Percentiles rank a stretch among this genome's conserved stretches.
Evolutionary conservation across 345 rosid species (phyloP).

Genomic region (Ceriops zippeliana): DNA sequence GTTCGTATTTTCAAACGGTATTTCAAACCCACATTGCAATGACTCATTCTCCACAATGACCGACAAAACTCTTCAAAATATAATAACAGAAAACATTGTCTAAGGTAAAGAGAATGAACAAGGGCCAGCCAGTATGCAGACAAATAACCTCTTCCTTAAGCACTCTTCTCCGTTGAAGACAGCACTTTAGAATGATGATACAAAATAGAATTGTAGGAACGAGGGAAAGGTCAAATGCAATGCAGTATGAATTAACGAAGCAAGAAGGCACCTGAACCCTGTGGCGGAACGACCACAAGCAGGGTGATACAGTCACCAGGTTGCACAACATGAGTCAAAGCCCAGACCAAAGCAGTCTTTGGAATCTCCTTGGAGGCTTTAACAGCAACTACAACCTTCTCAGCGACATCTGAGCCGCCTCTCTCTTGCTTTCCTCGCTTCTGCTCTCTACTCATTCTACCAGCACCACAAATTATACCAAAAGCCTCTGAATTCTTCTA

Average conservation of each 20-base stretch:
- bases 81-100: background rate
- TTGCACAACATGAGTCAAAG: slow-evolving; percentile 94
- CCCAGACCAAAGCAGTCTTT: slow-evolving; percentile 90
- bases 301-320: slow-evolving; percentile 94
- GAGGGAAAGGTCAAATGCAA: background rate
- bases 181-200: no score
- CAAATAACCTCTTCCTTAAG: no score
- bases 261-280: slow-evolving; percentile 50
- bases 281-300: slow-evolving; percentile 79
- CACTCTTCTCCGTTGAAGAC: no score
- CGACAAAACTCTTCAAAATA: no score
- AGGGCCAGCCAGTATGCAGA: background rate
- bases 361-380: slow-evolving; percentile 97
- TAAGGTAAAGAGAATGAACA: background rate
- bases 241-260: slow-evolving; percentile 1
- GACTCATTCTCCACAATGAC: no score
- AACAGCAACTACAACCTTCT: slow-evolving; percentile 88
- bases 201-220: no score
- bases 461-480: background rate
- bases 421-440: slow-evolving; percentile 55
- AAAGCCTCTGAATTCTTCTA: slow-evolving; percentile 11
- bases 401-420: slow-evolving; percentile 44
- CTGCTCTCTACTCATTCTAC: slow-evolving; percentile 55
- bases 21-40: no score
- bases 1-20: no score